Evolutionary conservation across 2,329 filamentous ascomycete species (phyloP).

Genomic region (Colletotrichum euphorbiae): DNA sequence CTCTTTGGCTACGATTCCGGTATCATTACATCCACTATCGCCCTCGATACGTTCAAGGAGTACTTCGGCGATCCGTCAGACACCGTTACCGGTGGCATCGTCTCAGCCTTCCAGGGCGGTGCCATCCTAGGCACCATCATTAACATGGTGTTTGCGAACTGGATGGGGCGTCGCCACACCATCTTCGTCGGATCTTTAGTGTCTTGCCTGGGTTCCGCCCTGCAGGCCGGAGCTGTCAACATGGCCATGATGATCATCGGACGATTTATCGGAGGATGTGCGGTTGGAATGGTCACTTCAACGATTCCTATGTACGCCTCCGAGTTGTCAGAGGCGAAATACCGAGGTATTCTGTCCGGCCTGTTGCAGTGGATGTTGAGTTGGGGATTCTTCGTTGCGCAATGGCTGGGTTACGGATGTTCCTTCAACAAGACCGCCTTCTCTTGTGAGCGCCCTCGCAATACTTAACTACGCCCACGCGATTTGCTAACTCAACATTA

Average conservation of each 20-base stretch:
- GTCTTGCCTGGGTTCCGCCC: slow-evolving; percentile 46
- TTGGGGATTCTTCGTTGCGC: slow-evolving; percentile 54
- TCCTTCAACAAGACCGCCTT: slow-evolving; percentile 44
- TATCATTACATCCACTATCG: slow-evolving; percentile 53
- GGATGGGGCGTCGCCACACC: slow-evolving; percentile 45
- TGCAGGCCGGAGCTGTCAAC: slow-evolving; percentile 48
- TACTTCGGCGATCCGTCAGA: slow-evolving; percentile 54
- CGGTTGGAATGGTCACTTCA: slow-evolving; percentile 59
- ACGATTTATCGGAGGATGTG: slow-evolving; percentile 60
- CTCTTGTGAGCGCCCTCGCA: slow-evolving; percentile 45
- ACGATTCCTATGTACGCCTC: slow-evolving; percentile 60
- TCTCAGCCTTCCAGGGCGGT: slow-evolving; percentile 45
- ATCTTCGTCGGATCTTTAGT: slow-evolving; percentile 48
- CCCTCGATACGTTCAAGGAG: slow-evolving; percentile 49
- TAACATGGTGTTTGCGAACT: slow-evolving; percentile 47
- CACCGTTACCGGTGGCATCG: slow-evolving; percentile 43
- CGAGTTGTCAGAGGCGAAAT: slow-evolving; percentile 53
- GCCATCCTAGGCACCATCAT: slow-evolving; percentile 45
- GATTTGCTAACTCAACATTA: neutral
- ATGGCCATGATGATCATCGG: slow-evolving; percentile 60
- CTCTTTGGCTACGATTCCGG: slow-evolving; percentile 61
- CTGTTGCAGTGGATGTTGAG: slow-evolving; percentile 59
- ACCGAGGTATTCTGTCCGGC: slow-evolving; percentile 53
- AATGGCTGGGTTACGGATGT: slow-evolving; percentile 49
- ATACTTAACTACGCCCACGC: neutral